Evolutionary conservation across 176 grass and related monocot species (phyloP).

Genomic region (Zoysia pacifica): DNA sequence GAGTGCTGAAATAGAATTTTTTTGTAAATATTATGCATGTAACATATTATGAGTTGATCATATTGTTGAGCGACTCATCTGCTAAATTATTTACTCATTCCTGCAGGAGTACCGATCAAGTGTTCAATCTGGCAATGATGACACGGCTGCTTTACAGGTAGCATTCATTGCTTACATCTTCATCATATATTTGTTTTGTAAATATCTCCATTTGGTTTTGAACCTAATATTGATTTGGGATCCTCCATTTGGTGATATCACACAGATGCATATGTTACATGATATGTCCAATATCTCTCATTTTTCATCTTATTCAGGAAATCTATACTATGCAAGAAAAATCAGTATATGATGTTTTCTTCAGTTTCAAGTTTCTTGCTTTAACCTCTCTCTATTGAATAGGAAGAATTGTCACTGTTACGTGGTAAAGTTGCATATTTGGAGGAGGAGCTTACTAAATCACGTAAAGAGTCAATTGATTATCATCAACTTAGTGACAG

Average conservation of each 20-base stretch:
- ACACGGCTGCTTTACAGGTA: slow-evolving; percentile 66
- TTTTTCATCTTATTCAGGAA: slow-evolving; percentile 1
- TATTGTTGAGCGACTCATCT: slow-evolving; percentile 1
- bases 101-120: slow-evolving; percentile 64
- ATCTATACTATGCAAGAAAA: slow-evolving; percentile 5
- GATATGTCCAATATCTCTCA: not conserved
- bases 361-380: slow-evolving; percentile 28
- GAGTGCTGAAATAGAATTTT: slow-evolving; percentile 27
- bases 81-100: slow-evolving; percentile 5
- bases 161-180: slow-evolving; percentile 15
- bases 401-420: slow-evolving; percentile 78
- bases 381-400: slow-evolving; percentile 33
- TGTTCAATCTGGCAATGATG: slow-evolving; percentile 62
- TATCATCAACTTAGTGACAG: slow-evolving; percentile 55
- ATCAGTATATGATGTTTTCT: slow-evolving; percentile 1
- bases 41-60: not conserved
- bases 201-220: slow-evolving; percentile 18
- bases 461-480: slow-evolving; percentile 61
- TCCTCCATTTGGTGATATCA: not conserved
- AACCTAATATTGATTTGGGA: not conserved
- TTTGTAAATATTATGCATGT: not conserved
- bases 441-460: slow-evolving; percentile 89
- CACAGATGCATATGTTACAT: too few relatives aligned
- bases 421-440: slow-evolving; percentile 71
- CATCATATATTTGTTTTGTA: slow-evolving; percentile 13